Base-by-base conservation (phyloP, 371 early-diverging fungal genomes). In the Rhizopus sp. region DNA sequence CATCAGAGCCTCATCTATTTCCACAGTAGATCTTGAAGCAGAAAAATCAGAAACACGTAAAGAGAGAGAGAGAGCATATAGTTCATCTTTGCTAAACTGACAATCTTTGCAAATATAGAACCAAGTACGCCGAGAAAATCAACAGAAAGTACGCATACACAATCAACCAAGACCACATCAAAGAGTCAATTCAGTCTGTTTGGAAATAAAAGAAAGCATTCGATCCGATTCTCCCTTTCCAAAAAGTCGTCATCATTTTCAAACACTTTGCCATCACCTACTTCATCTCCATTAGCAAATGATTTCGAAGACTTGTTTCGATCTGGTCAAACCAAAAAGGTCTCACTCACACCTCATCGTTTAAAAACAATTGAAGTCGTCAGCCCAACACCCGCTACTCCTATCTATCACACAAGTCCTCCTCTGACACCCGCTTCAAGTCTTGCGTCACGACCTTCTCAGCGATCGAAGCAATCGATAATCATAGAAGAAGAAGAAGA, bases 311-410 rank as follows among this genome's bases (percentile, higher is more conserved):
- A 75, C 35, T 47, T 86, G 4, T 78, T 86, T 44, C 63, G 74
- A n/a, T 82, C 80, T 13, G 82, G 81, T 32, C 71, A 77, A 30
- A 86, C 86, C 0, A 78, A 81, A 69, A 77, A 78, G 32, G 83
- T 84, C 3, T 74, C 82, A 4, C 56, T 86, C 37, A 86, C 86
- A 13, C 86, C 86, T 5, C 81, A 78, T 59, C 77, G 86, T 45
- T 62, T 86, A 29, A 70, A 68, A 23, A 80, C 83, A 0, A 84
- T 86, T 42, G 86, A 86, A 57, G 75, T 81, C 23, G 23, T 83
- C 3, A 62, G 57, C 54, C 40, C 55, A 57, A 62, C 63, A 55
- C 61, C 55, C 58, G 29, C 38, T 12, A 23, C 51, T 60, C 47
- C 52, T 56, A 50, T 44, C 40, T 56, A 47, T 32, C 55, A 16